phyloP scores from a whole-genome alignment of 2,329 filamentous ascomycete species.

The Aspergillus calidoustus region DNA sequence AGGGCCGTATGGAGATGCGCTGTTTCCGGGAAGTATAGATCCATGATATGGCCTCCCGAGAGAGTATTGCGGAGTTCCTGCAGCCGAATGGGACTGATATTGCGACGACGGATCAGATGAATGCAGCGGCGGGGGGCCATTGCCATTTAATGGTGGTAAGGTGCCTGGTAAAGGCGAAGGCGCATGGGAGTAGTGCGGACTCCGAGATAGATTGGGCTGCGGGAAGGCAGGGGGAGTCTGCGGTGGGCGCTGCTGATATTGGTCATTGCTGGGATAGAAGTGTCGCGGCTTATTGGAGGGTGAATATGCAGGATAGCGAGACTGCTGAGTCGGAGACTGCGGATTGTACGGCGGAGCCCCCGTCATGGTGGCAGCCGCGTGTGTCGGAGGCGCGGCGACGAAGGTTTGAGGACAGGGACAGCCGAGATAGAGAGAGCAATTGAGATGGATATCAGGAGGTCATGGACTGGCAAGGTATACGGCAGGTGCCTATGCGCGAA shows the following conservation, averaged over 20 bases:
- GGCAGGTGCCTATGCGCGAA: slow-evolving; percentile 25
- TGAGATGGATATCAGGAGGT: slow-evolving; percentile 17
- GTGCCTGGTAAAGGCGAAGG: slow-evolving; percentile 46
- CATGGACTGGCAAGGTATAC: slow-evolving; percentile 18
- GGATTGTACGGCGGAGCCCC: slow-evolving; percentile 51
- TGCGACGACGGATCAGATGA: slow-evolving; percentile 41
- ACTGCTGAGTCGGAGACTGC: slow-evolving; percentile 51
- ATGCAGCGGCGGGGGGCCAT: slow-evolving; percentile 33
- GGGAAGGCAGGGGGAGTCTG: slow-evolving; percentile 50
- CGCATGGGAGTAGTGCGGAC: slow-evolving; percentile 47
- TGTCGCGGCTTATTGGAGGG: slow-evolving; percentile 47
- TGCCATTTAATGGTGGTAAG: slow-evolving; percentile 47
- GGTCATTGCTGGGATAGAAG: slow-evolving; percentile 49
- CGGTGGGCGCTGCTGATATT: slow-evolving; percentile 47
- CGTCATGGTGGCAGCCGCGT: slow-evolving; percentile 47
- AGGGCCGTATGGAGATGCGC: slow-evolving; percentile 43
- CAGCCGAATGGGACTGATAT: slow-evolving; percentile 40
- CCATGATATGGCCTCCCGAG: slow-evolving; percentile 42
- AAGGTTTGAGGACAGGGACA: slow-evolving; percentile 19
- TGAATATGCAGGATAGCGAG: slow-evolving; percentile 47
- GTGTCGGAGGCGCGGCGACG: slow-evolving; percentile 35
- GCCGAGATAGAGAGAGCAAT: slow-evolving; percentile 13
- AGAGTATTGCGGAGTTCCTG: slow-evolving; percentile 37
- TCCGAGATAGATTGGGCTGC: slow-evolving; percentile 40
- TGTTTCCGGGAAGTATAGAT: slow-evolving; percentile 41